Evolutionary conservation across 257 asterid genomes (phyloP).

Genomic region (Voacanga thouarsii): DNA sequence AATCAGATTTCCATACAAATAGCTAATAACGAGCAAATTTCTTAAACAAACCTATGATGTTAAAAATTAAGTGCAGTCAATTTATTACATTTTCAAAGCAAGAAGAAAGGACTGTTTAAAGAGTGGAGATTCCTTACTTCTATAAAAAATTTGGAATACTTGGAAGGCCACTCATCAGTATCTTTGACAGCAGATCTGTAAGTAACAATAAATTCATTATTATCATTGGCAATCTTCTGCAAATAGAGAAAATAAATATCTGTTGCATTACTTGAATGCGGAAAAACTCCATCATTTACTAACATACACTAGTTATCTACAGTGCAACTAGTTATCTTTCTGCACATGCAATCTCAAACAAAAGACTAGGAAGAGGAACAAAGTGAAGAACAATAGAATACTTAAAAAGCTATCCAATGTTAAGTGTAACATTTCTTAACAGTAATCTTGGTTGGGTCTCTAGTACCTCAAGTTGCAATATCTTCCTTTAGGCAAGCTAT

Average conservation of each 20-base stretch:
- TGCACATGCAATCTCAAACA: background rate
- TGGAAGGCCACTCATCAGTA: constrained; percentile 98
- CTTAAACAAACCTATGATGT: background rate
- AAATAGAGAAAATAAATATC: background rate
- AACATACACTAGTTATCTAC: background rate
- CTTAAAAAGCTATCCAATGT: background rate
- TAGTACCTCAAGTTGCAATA: background rate
- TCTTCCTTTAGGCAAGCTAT: background rate
- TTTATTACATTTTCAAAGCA: background rate
- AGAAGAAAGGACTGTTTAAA: background rate
- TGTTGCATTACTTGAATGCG: background rate
- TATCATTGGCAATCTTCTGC: background rate
- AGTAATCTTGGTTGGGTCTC: background rate
- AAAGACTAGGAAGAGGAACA: background rate
- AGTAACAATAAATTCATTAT: constrained; percentile 9
- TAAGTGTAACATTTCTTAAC: background rate
- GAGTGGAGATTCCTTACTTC: constrained; percentile 50
- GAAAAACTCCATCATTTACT: background rate
- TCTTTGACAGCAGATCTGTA: constrained; percentile 85
- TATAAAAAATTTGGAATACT: constrained; percentile 84
- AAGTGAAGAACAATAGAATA: background rate
- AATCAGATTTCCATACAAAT: background rate
- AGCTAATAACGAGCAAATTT: background rate
- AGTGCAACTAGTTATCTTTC: too few relatives aligned
- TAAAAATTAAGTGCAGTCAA: background rate